A percentile compares a stretch with the other conserved stretches of the same genome.
phyloP scores from a whole-genome alignment of 768 basidiomycete species.

The Termitomyces sp. region DNA sequence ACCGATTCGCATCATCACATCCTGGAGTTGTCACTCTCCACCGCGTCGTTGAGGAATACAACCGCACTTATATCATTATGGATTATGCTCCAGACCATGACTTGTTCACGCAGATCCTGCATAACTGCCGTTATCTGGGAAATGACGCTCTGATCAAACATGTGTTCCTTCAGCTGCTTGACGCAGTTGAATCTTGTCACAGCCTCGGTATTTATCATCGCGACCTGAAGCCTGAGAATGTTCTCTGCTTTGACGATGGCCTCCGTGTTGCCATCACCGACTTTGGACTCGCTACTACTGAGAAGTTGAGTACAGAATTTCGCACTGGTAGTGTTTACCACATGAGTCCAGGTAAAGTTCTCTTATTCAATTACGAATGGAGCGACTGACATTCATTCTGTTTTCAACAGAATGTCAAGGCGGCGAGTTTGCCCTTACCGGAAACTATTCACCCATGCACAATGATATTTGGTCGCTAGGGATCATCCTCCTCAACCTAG shows the following conservation, averaged over 20 bases:
- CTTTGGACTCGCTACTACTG: slow-evolving; percentile 92
- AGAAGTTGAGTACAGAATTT: slow-evolving; percentile 82
- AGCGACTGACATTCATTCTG: slow-evolving; percentile 5
- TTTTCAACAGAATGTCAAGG: slow-evolving; percentile 78
- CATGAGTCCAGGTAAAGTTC: slow-evolving; percentile 81
- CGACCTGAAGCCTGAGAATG: slow-evolving; percentile 96
- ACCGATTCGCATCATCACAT: slow-evolving; percentile 70
- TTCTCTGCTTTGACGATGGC: slow-evolving; percentile 81
- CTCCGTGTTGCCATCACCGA: slow-evolving; percentile 84
- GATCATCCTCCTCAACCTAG: slow-evolving; percentile 93
- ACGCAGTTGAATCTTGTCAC: slow-evolving; percentile 93
- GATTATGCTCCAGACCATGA: slow-evolving; percentile 91
- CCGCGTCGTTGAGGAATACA: slow-evolving; percentile 79
- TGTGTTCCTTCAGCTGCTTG: slow-evolving; percentile 91
- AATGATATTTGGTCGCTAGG: slow-evolving; percentile 98
- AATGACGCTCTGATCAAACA: slow-evolving; percentile 80
- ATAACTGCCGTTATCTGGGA: slow-evolving; percentile 75
- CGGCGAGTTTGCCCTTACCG: slow-evolving; percentile 56
- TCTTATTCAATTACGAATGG: not conserved
- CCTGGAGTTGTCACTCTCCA: slow-evolving; percentile 85
- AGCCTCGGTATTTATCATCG: slow-evolving; percentile 91
- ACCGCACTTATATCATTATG: slow-evolving; percentile 87
- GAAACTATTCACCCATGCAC: slow-evolving; percentile 78
- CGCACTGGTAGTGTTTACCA: slow-evolving; percentile 94
- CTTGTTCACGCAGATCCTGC: slow-evolving; percentile 87